Evolutionary conservation across 768 basidiomycete species (phyloP).

Genomic region (Hypsizygus marmoreus): DNA sequence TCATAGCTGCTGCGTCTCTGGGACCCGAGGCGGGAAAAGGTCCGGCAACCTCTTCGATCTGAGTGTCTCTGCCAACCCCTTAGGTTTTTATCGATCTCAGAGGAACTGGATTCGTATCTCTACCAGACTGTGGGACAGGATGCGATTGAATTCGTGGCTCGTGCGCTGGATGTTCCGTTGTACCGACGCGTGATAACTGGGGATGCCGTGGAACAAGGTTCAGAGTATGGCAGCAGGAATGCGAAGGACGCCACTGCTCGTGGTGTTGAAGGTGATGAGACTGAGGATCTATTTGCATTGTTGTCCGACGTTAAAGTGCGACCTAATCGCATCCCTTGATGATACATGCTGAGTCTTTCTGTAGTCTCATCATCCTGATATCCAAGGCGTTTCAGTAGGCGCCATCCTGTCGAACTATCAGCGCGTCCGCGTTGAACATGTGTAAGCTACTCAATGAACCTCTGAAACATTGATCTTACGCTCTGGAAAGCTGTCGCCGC

Average conservation of each 20-base stretch:
- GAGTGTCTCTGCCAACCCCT: conserved; percentile 23
- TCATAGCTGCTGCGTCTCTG: conserved; percentile 87
- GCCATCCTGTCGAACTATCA: conserved; percentile 99
- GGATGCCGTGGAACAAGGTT: conserved; percentile 73
- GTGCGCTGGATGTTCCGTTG: conserved; percentile 83
- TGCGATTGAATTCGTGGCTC: conserved; percentile 83
- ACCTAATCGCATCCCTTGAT: conserved; percentile 1
- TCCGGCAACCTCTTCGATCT: conserved; percentile 36
- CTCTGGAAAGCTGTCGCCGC: conserved; percentile 67
- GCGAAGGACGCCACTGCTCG: conserved; percentile 36
- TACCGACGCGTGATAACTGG: conserved; percentile 83
- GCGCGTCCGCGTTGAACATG: conserved; percentile 95
- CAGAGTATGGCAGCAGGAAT: conserved; percentile 80
- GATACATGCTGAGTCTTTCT: conserved; percentile 6
- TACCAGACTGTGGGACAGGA: conserved; percentile 99
- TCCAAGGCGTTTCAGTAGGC: conserved; percentile 88
- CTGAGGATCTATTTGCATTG: conserved; percentile 85
- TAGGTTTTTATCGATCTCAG: conserved; percentile 43
- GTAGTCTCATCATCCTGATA: conserved; percentile 75
- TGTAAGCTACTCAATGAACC: conserved; percentile 51
- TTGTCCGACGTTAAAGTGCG: conserved; percentile 76
- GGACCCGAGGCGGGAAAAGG: conserved; percentile 86
- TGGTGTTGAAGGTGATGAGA: conserved; percentile 85
- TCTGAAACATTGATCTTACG: background rate
- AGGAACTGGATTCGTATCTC: conserved; percentile 97